These are phyloP conservation scores for Parachlorella kessleri DNA, from an alignment of 139 green algal species.

Conservation along the genomic window DNA sequence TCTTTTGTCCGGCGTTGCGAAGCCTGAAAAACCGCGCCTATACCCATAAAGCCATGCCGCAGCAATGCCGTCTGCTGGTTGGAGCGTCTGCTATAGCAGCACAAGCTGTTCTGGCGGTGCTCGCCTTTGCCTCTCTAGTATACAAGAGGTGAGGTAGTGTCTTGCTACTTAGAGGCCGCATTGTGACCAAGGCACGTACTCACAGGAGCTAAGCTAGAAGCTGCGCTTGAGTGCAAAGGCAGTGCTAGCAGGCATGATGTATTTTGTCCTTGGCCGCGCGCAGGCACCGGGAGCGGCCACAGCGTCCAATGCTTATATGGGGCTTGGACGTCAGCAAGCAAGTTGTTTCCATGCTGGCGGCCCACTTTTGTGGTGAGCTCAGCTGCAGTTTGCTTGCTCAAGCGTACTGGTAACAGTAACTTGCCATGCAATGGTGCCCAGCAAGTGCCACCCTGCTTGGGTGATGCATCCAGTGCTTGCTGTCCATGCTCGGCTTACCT, in stretches of 20 bases:
- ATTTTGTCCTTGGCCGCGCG: neutral
- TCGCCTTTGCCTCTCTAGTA: slow-evolving; percentile 33
- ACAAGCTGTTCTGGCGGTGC: slow-evolving; percentile 36
- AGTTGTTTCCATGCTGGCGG: slow-evolving; percentile 41
- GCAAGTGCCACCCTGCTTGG: neutral
- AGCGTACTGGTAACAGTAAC: neutral
- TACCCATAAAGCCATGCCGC: no score
- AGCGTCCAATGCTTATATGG: slow-evolving; percentile 57
- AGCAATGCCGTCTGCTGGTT: slow-evolving; percentile 43
- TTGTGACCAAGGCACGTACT: neutral
- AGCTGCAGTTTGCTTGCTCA: neutral
- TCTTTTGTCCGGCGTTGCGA: no score
- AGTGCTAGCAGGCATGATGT: neutral
- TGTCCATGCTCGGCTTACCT: neutral
- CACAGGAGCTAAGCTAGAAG: neutral
- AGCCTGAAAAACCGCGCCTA: no score
- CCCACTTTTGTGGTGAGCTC: slow-evolving; percentile 50
- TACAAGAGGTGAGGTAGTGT: slow-evolving; percentile 45
- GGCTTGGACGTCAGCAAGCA: slow-evolving; percentile 69
- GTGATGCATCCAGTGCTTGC: no score
- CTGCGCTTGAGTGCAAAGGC: neutral
- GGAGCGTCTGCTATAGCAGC: slow-evolving; percentile 30
- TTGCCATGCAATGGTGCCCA: neutral
- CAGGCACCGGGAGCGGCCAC: slow-evolving; percentile 45
- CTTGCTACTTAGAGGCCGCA: neutral